Evolutionary conservation across 2,329 filamentous ascomycete genomes (phyloP).

Genomic region (Trichoderma harzianum): DNA sequence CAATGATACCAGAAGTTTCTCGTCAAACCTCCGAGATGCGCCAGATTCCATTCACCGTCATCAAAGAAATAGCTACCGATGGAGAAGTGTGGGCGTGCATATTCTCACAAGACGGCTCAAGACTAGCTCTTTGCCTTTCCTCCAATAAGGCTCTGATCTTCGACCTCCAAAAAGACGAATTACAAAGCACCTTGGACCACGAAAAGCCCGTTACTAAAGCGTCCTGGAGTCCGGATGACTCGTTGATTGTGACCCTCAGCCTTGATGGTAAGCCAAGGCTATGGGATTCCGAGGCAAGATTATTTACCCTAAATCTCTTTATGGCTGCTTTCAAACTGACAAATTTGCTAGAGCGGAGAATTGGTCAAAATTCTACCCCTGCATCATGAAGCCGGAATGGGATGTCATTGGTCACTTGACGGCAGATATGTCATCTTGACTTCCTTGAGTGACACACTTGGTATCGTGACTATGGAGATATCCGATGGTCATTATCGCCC

Average conservation of each 20-base stretch:
- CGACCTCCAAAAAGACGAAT: neutral
- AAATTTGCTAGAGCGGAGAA: neutral
- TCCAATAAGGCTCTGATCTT: neutral
- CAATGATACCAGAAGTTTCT: neutral
- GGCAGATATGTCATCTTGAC: neutral
- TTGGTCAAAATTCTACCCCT: neutral
- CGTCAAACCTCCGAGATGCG: neutral
- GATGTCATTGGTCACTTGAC: neutral
- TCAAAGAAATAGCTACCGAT: neutral
- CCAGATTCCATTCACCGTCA: neutral
- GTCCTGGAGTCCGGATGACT: neutral
- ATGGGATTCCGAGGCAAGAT: neutral
- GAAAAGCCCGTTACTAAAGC: neutral
- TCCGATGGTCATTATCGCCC: neutral
- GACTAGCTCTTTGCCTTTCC: neutral
- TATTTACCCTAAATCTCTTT: neutral
- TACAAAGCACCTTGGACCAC: neutral
- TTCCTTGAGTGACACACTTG: neutral
- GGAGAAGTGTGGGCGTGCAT: neutral
- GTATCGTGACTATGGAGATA: neutral
- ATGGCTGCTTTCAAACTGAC: neutral
- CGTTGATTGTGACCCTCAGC: neutral
- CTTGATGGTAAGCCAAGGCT: neutral
- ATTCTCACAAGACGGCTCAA: neutral
- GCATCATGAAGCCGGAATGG: neutral